Percentiles rank a stretch among this genome's conserved stretches.
phyloP scores from a whole-genome alignment of 768 basidiomycete genomes.

The Mycena crocata region DNA sequence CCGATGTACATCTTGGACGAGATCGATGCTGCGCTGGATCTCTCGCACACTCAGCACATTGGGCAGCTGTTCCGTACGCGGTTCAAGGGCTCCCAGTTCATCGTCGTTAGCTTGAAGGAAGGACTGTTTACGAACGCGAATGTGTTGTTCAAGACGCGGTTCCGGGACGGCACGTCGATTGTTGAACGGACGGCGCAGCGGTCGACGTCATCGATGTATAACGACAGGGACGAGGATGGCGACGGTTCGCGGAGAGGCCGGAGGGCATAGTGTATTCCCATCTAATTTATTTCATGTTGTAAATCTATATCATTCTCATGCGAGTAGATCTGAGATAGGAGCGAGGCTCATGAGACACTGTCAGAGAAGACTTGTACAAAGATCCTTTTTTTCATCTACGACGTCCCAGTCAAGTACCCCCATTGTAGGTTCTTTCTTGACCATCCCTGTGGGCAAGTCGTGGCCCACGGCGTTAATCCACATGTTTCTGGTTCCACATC shows the following conservation, averaged over 20 bases:
- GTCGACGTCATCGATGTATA: slow-evolving; percentile 63
- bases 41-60: slow-evolving; percentile 97
- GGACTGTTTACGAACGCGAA: slow-evolving; percentile 98
- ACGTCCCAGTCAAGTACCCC: too few relatives aligned
- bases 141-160: slow-evolving; percentile 91
- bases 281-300: slow-evolving; percentile 7
- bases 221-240: slow-evolving; percentile 37
- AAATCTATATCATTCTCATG: too few relatives aligned
- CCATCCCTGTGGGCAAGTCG: too few relatives aligned
- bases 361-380: too few relatives aligned
- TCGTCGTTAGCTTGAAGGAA: slow-evolving; percentile 97
- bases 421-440: too few relatives aligned
- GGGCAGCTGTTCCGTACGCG: slow-evolving; percentile 97
- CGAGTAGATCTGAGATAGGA: too few relatives aligned
- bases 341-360: too few relatives aligned
- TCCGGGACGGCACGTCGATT: slow-evolving; percentile 93
- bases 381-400: too few relatives aligned
- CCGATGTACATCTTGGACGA: slow-evolving; percentile 99
- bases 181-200: slow-evolving; percentile 85
- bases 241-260: background rate
- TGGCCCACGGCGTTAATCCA: too few relatives aligned
- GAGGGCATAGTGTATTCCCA: background rate
- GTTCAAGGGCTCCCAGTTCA: slow-evolving; percentile 98
- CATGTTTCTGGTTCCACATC: too few relatives aligned
- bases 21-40: slow-evolving; percentile 96